Evolutionary conservation across 2,329 filamentous ascomycete genomes (phyloP).

Genomic region (Trichoderma sp.): DNA sequence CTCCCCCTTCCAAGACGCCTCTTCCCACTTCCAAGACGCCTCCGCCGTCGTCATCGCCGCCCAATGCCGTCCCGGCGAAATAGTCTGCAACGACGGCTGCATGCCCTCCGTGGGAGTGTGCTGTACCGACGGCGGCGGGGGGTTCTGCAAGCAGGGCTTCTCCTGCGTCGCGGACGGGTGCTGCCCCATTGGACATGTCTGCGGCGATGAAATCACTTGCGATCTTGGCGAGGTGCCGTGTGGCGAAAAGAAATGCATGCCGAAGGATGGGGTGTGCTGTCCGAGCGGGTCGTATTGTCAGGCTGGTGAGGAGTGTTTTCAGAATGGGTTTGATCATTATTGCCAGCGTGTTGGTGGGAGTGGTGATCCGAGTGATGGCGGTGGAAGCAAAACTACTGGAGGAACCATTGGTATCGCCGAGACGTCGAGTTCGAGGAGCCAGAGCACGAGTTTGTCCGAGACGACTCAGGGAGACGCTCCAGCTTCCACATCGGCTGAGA

Average conservation of each 20-base stretch:
- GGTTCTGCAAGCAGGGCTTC: neutral
- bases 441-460: neutral
- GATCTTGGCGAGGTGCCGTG: neutral
- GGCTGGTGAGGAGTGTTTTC: neutral
- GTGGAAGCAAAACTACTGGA: neutral
- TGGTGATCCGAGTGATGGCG: neutral
- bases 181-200: neutral
- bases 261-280: neutral
- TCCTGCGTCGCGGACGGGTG: neutral
- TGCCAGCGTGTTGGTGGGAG: neutral
- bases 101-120: neutral
- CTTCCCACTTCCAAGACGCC: neutral
- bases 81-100: constrained; percentile 3
- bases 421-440: neutral
- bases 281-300: neutral
- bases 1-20: neutral
- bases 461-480: neutral
- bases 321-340: neutral
- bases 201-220: neutral
- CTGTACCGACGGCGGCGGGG: neutral
- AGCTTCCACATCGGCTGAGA: neutral
- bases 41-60: neutral
- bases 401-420: neutral
- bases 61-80: neutral
- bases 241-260: constrained; percentile 5